Evolutionary conservation across 2,329 filamentous ascomycete genomes (phyloP).

Genomic region (Aspergillus carbonarius): DNA sequence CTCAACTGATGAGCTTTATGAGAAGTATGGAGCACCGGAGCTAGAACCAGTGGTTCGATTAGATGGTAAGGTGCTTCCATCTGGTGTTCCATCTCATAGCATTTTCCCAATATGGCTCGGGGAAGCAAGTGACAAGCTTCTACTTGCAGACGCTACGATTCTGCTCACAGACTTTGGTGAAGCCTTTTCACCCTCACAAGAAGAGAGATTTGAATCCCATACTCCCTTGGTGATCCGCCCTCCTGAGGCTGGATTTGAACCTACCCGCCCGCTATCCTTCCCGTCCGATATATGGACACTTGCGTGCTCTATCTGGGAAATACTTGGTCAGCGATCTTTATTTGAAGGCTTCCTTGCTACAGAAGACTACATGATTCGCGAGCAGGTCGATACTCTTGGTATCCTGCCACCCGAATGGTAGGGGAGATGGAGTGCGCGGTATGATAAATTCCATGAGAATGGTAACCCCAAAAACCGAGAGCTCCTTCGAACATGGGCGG

Average conservation of each 20-base stretch:
- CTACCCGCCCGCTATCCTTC: slow-evolving; percentile 33
- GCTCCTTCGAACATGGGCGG: slow-evolving; percentile 2
- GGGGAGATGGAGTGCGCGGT: slow-evolving; percentile 1
- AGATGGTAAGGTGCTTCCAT: slow-evolving; percentile 23
- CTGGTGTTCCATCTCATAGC: slow-evolving; percentile 31
- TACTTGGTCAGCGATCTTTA: slow-evolving; percentile 32
- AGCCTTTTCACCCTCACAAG: slow-evolving; percentile 29
- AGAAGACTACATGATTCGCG: slow-evolving; percentile 30
- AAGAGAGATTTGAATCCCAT: slow-evolving; percentile 26
- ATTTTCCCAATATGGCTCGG: slow-evolving; percentile 39
- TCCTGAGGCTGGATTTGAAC: slow-evolving; percentile 37
- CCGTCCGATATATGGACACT: slow-evolving; percentile 45
- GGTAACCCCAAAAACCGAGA: slow-evolving; percentile 12
- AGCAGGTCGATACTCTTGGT: slow-evolving; percentile 36
- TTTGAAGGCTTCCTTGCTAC: slow-evolving; percentile 29
- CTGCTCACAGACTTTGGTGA: slow-evolving; percentile 39
- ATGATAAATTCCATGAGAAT: background rate
- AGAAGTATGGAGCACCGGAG: slow-evolving; percentile 22
- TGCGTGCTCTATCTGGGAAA: slow-evolving; percentile 37
- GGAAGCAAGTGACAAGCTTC: slow-evolving; percentile 30
- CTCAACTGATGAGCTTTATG: slow-evolving; percentile 19
- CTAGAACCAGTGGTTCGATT: slow-evolving; percentile 20
- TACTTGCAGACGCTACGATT: slow-evolving; percentile 27
- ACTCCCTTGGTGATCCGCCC: slow-evolving; percentile 32
- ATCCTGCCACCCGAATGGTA: slow-evolving; percentile 30